Evolutionary conservation across 1,284 basidiomycete species (phyloP).

Genomic region (Flammula alnicola): DNA sequence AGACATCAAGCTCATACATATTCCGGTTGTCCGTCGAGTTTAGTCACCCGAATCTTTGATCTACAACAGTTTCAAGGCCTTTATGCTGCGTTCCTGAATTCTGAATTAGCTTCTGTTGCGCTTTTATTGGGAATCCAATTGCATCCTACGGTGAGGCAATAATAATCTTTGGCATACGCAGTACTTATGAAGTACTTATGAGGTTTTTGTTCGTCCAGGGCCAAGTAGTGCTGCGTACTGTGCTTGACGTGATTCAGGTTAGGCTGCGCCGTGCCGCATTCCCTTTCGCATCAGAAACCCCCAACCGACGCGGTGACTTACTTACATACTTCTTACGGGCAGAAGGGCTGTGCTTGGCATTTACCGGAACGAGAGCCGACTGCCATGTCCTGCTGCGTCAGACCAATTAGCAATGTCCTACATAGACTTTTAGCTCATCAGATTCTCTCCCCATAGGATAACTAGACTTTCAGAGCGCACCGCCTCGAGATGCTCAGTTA

Average conservation of each 20-base stretch:
- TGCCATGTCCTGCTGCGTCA: too few relatives aligned
- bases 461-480: background rate
- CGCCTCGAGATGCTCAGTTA: too few relatives aligned
- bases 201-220: background rate
- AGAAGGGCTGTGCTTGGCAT: background rate
- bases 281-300: background rate
- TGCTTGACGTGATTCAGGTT: background rate
- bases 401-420: conserved; percentile 1
- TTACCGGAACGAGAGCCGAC: conserved; percentile 6
- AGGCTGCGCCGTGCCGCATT: background rate
- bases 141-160: too few relatives aligned
- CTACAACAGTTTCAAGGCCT: conserved; percentile 13
- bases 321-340: background rate
- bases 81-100: conserved; percentile 20
- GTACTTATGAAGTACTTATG: too few relatives aligned
- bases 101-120: conserved; percentile 5
- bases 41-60: conserved; percentile 19
- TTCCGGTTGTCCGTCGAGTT: conserved; percentile 7
- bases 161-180: too few relatives aligned
- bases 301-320: background rate
- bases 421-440: background rate
- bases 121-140: too few relatives aligned
- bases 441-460: background rate
- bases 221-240: background rate
- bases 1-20: conserved; percentile 10